Base-by-base conservation (phyloP, 2,329 filamentous ascomycete genomes). In the Xylariaceae sp. region DNA sequence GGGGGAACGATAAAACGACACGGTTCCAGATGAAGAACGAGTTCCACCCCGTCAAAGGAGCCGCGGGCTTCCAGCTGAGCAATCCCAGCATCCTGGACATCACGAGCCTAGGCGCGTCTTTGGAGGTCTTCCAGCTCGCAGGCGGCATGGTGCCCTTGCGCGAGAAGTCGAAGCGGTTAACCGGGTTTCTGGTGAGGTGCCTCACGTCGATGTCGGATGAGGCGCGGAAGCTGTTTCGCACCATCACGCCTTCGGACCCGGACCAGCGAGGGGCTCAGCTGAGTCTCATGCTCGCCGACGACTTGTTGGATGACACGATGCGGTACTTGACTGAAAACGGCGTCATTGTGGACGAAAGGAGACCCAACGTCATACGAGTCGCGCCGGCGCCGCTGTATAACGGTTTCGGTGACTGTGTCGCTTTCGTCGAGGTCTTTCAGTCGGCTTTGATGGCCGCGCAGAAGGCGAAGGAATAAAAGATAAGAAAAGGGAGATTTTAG, bases 371-470 rank as follows among this genome's bases (percentile, higher is more conserved):
- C 9, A 79, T 92, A 41, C 75, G 88, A 12, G 83, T 91, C 3
- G 87, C 88, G 9, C 88, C 88, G 1, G 82, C 85, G 27, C 87
- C 88, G 19, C 66, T 91, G 55, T 92, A 91, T 71, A 91, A 91
- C 66, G 81, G 76, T 0, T 90, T 84, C 67, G 69, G 70, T 35
- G 88, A 91, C 56, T 71, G 81, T 82, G 55, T 84, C 73, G 73
- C 68, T 12, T 89, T 89, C 66, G 77, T 73, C 3, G 61, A 69
- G 43, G 72, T 67, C 11, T 73, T 79, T 52, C 63, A 69, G 47
- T 31, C 61, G 7, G 65, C 63, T 9, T 47, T 70, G 19, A 49
- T 67, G 2, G 60, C 61, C 12, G 57, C 63, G 5, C 58, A 62
- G 43, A 62, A 62, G 49, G 51, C 51, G 4, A 56, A 47, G 48